Evolutionary conservation across 352 stramenopile genomes (phyloP).

Genomic region (Globisporangium okanoganense): DNA sequence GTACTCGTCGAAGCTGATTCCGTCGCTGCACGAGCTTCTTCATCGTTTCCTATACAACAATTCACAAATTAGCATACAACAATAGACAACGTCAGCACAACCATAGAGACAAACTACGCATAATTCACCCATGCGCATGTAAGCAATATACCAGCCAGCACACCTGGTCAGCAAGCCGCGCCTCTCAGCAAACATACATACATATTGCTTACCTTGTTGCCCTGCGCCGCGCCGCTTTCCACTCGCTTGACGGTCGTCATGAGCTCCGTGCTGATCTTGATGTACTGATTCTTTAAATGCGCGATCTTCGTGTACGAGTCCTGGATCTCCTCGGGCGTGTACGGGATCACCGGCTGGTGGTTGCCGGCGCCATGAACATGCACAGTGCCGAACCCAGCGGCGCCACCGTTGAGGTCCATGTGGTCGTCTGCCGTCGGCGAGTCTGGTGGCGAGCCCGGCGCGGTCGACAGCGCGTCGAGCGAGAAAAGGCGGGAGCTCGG

Average conservation of each 20-base stretch:
- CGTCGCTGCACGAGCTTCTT: slow-evolving; percentile 57
- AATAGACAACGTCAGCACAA: background rate
- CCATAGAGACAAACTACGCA: too few species aligned
- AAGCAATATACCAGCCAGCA: background rate
- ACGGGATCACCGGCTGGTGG: slow-evolving; percentile 58
- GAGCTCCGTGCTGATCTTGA: slow-evolving; percentile 66
- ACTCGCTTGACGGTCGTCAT: slow-evolving; percentile 51
- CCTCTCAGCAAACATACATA: background rate
- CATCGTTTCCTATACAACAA: slow-evolving; percentile 29
- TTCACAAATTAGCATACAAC: background rate
- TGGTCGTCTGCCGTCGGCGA: slow-evolving; percentile 44
- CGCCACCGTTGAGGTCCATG: slow-evolving; percentile 46
- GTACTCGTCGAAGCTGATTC: slow-evolving; percentile 67
- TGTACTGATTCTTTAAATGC: slow-evolving; percentile 75
- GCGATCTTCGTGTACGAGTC: slow-evolving; percentile 84
- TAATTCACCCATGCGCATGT: background rate
- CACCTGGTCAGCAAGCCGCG: background rate
- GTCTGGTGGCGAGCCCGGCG: slow-evolving; percentile 27
- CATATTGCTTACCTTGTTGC: slow-evolving; percentile 13
- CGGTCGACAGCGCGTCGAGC: slow-evolving; percentile 37
- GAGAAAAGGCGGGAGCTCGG: slow-evolving; percentile 76
- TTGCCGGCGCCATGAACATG: slow-evolving; percentile 22
- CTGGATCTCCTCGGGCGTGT: slow-evolving; percentile 79
- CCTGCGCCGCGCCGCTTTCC: slow-evolving; percentile 19
- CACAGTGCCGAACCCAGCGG: slow-evolving; percentile 22